phyloP scores from a whole-genome alignment of 495 filamentous ascomycete genomes.

The Xylaria intraflava region DNA sequence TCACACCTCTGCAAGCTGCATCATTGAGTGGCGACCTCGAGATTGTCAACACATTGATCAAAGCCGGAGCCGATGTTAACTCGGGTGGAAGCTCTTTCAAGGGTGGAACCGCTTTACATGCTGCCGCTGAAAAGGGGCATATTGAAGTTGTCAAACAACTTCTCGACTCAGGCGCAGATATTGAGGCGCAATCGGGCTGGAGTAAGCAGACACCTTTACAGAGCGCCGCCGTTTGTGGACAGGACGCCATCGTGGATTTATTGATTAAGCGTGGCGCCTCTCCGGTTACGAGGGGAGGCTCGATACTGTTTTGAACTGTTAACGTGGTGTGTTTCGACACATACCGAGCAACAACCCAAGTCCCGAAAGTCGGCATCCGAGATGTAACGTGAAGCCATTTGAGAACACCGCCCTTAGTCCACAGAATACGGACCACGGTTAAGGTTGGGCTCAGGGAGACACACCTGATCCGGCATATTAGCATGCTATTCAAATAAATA shows the following conservation, averaged over 20 bases:
- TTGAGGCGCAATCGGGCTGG: constrained; percentile 9
- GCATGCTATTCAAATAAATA: not conserved
- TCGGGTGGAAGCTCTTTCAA: constrained; percentile 16
- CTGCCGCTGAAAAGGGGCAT: constrained; percentile 23
- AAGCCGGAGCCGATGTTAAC: constrained; percentile 26
- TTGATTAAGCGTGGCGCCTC: not conserved
- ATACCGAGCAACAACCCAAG: not conserved
- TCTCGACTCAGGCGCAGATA: constrained; percentile 12
- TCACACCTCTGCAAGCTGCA: constrained; percentile 32
- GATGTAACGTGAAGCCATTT: too few species aligned
- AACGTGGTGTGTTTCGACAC: not conserved
- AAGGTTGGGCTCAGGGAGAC: not conserved
- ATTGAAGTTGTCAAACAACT: constrained; percentile 14
- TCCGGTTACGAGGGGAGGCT: not conserved
- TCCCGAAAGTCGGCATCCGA: too few species aligned
- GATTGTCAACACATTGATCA: constrained; percentile 21
- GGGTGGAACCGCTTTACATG: constrained; percentile 21
- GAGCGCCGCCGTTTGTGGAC: constrained; percentile 7
- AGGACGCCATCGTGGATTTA: not conserved
- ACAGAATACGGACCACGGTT: not conserved
- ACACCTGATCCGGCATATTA: not conserved
- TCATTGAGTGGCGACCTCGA: constrained; percentile 14
- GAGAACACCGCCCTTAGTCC: too few species aligned
- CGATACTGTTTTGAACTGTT: constrained; percentile 5
- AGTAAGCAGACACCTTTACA: constrained; percentile 7